These are phyloP conservation scores for Sporothrix pallida DNA, from an alignment of 2,329 filamentous ascomycete genomes.

Conservation along the genomic window DNA sequence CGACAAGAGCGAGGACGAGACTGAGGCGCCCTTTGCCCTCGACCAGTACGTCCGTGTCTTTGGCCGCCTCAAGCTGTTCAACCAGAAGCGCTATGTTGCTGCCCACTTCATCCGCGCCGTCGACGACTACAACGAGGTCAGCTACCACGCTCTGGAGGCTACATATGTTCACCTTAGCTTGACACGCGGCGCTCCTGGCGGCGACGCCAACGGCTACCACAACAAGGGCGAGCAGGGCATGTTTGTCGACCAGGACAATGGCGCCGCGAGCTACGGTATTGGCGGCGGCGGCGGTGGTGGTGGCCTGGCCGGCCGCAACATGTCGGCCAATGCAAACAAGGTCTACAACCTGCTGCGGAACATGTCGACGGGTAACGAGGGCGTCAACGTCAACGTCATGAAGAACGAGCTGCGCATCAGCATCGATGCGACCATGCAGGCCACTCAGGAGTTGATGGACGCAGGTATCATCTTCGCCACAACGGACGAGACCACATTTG, in stretches of 20 bases:
- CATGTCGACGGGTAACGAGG: conserved; percentile 76
- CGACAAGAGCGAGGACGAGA: conserved; percentile 55
- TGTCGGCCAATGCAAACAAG: conserved; percentile 66
- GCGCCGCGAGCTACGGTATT: conserved; percentile 45
- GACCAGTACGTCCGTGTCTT: conserved; percentile 85
- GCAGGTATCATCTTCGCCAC: conserved; percentile 86
- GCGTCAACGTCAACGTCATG: conserved; percentile 80
- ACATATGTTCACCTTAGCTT: conserved; percentile 87
- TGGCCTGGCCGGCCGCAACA: conserved; percentile 49
- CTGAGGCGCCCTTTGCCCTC: conserved; percentile 60
- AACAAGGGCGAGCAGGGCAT: conserved; percentile 48
- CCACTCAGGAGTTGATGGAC: conserved; percentile 78
- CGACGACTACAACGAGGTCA: conserved; percentile 87
- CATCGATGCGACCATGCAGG: conserved; percentile 72
- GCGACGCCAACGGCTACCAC: conserved; percentile 41
- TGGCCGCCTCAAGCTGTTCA: conserved; percentile 83
- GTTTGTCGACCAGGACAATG: conserved; percentile 57
- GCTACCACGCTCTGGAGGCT: conserved; percentile 89
- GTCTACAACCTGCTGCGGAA: conserved; percentile 74
- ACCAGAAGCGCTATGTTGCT: conserved; percentile 79
- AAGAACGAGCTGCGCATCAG: conserved; percentile 69
- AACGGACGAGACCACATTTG: conserved; percentile 83
- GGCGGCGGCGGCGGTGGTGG: conserved; percentile 47
- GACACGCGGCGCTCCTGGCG: conserved; percentile 68
- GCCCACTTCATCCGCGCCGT: conserved; percentile 82